Percentiles rank a stretch among this genome's conserved stretches.
Conservation (phyloP, 441 rosid genomes). For the Populus hybrid region DNA sequence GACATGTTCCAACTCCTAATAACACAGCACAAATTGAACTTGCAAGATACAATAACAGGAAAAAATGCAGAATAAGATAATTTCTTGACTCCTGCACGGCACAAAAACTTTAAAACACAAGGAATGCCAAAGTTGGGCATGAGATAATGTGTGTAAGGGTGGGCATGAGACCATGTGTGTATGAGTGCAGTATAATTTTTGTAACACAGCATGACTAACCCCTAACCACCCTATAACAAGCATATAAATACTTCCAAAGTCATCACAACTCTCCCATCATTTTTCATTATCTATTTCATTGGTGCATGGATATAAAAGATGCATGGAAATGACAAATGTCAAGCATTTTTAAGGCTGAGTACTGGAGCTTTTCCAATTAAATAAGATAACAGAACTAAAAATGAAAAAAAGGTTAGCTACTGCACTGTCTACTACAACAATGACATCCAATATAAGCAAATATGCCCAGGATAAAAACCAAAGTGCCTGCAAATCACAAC, state of each 20-base stretch:
- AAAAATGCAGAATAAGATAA: not conserved
- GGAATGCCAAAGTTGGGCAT: not conserved
- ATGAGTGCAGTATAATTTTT: not conserved
- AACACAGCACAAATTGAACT: not conserved
- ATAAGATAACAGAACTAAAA: not conserved
- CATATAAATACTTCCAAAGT: not conserved
- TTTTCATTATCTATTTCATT: not conserved
- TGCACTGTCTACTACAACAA: not conserved
- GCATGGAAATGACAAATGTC: not conserved
- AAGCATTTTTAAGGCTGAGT: not conserved
- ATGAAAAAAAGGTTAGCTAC: not conserved
- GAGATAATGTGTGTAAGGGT: not conserved
- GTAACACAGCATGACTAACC: not conserved
- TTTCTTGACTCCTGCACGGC: not conserved
- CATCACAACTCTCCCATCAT: not conserved
- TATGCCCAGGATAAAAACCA: not conserved
- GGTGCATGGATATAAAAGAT: not conserved
- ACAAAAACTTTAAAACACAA: not conserved
- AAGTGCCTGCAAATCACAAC: conserved; percentile 5
- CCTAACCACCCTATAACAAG: not conserved
- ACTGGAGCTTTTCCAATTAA: not conserved
- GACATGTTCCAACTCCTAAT: not conserved
- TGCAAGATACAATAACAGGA: not conserved
- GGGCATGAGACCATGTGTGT: not conserved
- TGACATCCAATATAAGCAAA: not conserved